Evolutionary conservation across 495 filamentous ascomycete species (phyloP), one percentile per base, ranked within the genome.

Genomic region (Peziza echinospora): DNA sequence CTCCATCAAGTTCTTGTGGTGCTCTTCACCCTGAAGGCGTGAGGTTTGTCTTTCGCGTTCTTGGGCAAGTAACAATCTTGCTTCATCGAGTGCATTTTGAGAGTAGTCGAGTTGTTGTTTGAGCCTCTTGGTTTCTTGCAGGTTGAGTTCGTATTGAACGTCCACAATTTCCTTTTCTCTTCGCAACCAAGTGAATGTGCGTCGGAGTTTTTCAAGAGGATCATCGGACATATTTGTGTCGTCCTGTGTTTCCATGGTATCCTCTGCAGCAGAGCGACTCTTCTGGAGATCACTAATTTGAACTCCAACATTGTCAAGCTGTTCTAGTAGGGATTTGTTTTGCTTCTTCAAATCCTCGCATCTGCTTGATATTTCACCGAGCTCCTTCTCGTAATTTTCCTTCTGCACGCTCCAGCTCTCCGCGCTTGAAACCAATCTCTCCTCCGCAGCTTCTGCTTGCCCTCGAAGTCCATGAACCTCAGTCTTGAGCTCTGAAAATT

Each of bases 81-180:
- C 71, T 50, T 93, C 82, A 52, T 99, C 87, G 3, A 94, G 75
- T 56, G 92, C 80, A 19, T 73, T 72, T 51, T 83, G 82, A 11
- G 78, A 69, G 63, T 93, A 82, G 44, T 92, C 80, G 17, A 94
- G 68, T 52, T 96, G 84, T 47, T 94, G 84, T 50, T 85, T 79
- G 4, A 93, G 63, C 23, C 91, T 73, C 60, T 84, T 91, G 45
- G 72, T 68, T 57, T 94, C 89, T 56, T 93, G 81, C 0, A 77
- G 65, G 42, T 83, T 82, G 25, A 93, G 70, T 51, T 94, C 84
- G 49, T 82, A 83, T 56, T 96, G 86, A 5, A 93, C 83, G 48
- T 96, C 86, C 3, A 94, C 76, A 53, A 99, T 96, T 55, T 96
- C 86, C 64, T 94, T 96, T 64, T 96, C 91, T 40, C 82, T 76